Evolutionary conservation across 2,329 filamentous ascomycete genomes (phyloP), one percentile per base, ranked within the genome.

Genomic region (Fusarium solani-melongenae): DNA sequence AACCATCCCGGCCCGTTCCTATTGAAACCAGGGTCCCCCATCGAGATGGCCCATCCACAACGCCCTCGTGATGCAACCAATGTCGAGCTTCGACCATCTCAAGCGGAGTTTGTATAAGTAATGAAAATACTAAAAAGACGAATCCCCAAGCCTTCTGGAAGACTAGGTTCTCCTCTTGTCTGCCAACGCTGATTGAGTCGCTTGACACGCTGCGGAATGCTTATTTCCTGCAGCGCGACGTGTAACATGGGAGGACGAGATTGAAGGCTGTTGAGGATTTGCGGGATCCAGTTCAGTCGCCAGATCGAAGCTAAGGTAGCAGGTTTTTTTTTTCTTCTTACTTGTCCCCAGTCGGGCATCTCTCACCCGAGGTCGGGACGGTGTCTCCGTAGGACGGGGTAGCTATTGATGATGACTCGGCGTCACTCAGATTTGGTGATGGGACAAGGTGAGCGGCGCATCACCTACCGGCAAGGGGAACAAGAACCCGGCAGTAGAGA

Each of bases 161-260:
- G 36, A 57, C 69, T 31, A 66, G 71, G 71, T 73, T 74, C 71
- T 74, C 71, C 60, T 73, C 66, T 41, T 27, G 17, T 24, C 36
- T n/a, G 7, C 22, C 36, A 39, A 20, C 27, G 29, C 38, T 46
- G 24, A 60, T 60, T 46, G 53, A 36, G 33, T 65, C 56, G 69
- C 38, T 67, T 57, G 58, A 64, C 20, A 64, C 20, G n/a, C 69
- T 44, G 51, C 20, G 31, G 27, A 55, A 73, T 73, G 70, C 71
- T 73, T 73, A 71, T 73, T 73, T 71, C 24, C 11, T 33, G 14
- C 39, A 39, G 61, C 49, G 33, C 36, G 59, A 64, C 41, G 20
- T 62, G 59, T 33, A 51, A 38, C 59, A 62, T 57, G 53, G 53
- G 33, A 38, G 22, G 53, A 57, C 53, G 6, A 57, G 41, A 4